Conservation (phyloP, 192 early-diverging fungal species). For the Coemansia sp. region DNA sequence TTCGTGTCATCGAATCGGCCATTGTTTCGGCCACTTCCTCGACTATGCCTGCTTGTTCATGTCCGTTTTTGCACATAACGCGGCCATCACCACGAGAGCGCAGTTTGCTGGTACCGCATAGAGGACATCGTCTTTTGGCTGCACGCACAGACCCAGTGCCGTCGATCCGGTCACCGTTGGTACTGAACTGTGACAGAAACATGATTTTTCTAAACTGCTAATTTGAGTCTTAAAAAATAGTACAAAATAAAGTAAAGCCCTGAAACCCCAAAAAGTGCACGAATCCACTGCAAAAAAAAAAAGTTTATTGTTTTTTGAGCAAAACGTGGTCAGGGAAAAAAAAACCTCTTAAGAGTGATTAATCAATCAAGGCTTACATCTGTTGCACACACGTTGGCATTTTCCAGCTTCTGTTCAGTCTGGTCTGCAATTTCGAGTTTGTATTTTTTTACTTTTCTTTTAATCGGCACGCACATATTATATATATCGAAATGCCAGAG, state of each 20-base stretch:
- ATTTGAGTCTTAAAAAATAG: slow-evolving; percentile 2
- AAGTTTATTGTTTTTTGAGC: background rate
- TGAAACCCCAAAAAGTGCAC: too few relatives aligned
- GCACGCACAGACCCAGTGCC: slow-evolving; percentile 7
- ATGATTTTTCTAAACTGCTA: background rate
- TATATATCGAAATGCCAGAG: slow-evolving; percentile 22
- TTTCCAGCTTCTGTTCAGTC: background rate
- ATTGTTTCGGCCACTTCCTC: slow-evolving; percentile 35
- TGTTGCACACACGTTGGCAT: too few relatives aligned
- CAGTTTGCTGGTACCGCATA: slow-evolving; percentile 44
- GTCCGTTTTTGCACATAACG: slow-evolving; percentile 42
- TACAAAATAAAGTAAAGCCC: too few relatives aligned
- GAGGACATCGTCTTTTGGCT: slow-evolving; percentile 33
- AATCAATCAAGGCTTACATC: background rate
- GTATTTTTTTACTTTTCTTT: background rate
- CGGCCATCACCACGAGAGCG: slow-evolving; percentile 38
- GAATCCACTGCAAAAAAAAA: background rate
- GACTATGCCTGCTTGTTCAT: slow-evolving; percentile 42
- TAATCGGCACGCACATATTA: too few relatives aligned
- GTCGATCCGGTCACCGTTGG: background rate
- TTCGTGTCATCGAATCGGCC: slow-evolving; percentile 26
- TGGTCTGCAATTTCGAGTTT: background rate
- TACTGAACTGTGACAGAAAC: background rate
- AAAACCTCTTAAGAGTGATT: too few relatives aligned
- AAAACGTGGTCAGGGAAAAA: background rate